A percentile compares a stretch with the other conserved stretches of the same genome.
phyloP scores from a whole-genome alignment of 345 rosid genomes.

The Eucalyptus brandiana region DNA sequence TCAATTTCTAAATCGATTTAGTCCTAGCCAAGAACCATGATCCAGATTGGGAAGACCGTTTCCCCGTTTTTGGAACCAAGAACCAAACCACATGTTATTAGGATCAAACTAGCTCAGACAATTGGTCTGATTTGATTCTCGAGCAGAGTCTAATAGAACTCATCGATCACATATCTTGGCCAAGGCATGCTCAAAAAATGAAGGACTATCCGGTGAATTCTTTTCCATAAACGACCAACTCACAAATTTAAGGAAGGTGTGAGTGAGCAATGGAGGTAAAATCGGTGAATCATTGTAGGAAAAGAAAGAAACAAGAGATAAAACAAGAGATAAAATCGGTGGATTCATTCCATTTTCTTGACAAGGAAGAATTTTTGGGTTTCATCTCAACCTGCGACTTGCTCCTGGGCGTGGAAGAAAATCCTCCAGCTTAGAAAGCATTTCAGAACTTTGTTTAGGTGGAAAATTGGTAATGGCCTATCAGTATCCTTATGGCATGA shows the following conservation, averaged over 20 bases:
- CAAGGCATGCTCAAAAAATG: not conserved
- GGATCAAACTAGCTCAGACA: rapidly evolving
- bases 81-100: not conserved
- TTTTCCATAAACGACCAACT: not conserved
- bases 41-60: rapidly evolving
- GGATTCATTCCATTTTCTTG: too few relatives aligned
- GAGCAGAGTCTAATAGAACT: not conserved
- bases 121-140: not conserved
- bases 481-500: too few relatives aligned
- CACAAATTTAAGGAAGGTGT: not conserved
- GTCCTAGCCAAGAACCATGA: not conserved
- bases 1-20: too few relatives aligned
- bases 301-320: not conserved
- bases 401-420: too few relatives aligned
- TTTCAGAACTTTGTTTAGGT: too few relatives aligned
- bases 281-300: not conserved
- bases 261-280: not conserved
- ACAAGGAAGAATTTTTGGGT: too few relatives aligned
- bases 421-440: too few relatives aligned
- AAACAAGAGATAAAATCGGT: too few relatives aligned
- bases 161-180: not conserved
- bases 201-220: not conserved
- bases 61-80: not conserved
- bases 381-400: too few relatives aligned
- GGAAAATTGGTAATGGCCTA: too few relatives aligned